A percentile compares a stretch with the other conserved stretches of the same genome.
Conservation (phyloP, 2,329 filamentous ascomycete genomes). For the Neofusicoccum parvum region DNA sequence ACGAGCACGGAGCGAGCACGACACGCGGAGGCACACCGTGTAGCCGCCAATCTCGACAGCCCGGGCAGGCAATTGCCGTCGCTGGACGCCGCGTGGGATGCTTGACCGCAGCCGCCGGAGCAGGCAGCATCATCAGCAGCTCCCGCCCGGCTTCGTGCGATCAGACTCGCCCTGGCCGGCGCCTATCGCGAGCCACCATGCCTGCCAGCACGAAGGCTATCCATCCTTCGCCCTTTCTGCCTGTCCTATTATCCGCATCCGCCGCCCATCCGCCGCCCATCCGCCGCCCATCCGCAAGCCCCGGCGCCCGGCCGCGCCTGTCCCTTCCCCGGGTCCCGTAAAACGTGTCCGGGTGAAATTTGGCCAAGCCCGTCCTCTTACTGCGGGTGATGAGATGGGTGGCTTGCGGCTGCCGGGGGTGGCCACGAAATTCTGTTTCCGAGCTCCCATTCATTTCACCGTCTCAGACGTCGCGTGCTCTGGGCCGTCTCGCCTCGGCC, state of each 20-base stretch:
- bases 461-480: not conserved
- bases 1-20: not conserved
- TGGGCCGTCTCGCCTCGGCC: not conserved
- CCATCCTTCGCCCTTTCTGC: not conserved
- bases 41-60: not conserved
- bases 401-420: not conserved
- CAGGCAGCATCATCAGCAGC: not conserved
- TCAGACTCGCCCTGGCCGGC: not conserved
- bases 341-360: not conserved
- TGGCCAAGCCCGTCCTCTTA: not conserved
- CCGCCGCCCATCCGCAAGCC: not conserved
- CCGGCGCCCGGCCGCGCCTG: not conserved
- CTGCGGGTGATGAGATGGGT: constrained; percentile 15
- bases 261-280: no score
- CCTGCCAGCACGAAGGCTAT: not conserved
- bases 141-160: no score
- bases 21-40: not conserved
- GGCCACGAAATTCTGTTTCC: not conserved
- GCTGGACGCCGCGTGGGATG: no score
- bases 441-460: not conserved
- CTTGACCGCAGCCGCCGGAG: not conserved
- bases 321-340: not conserved
- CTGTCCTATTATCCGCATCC: not conserved
- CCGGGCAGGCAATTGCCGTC: not conserved
- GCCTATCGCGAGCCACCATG: not conserved